Percentiles rank a stretch among this genome's conserved stretches.
phyloP scores from a whole-genome alignment of 1,284 basidiomycete species.

The Amylostereum areolatum region DNA sequence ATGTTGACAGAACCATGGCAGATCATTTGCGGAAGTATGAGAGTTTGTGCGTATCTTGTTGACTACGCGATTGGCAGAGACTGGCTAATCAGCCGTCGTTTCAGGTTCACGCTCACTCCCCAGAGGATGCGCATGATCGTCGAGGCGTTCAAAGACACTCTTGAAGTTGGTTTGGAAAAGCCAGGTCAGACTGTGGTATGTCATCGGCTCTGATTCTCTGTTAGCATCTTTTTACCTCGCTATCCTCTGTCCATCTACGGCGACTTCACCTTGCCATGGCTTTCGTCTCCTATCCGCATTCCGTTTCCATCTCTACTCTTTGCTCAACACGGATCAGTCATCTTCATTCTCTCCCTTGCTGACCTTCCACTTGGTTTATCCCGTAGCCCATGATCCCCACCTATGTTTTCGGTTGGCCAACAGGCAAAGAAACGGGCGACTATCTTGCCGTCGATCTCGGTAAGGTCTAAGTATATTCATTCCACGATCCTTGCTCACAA shows the following conservation, averaged over 20 bases:
- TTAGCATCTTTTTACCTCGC: background rate
- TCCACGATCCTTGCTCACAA: too few species aligned
- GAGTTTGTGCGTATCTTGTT: slow-evolving; percentile 44
- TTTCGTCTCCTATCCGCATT: too few species aligned
- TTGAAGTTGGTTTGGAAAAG: slow-evolving; percentile 85
- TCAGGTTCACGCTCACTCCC: slow-evolving; percentile 80
- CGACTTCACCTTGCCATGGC: too few species aligned
- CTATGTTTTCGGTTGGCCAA: slow-evolving; percentile 96
- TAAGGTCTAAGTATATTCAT: too few species aligned
- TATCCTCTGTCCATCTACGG: background rate
- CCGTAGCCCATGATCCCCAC: slow-evolving; percentile 90
- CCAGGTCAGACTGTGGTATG: slow-evolving; percentile 84
- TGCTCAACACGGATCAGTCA: background rate
- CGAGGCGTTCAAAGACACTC: slow-evolving; percentile 89
- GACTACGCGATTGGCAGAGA: background rate
- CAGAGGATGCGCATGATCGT: slow-evolving; percentile 97
- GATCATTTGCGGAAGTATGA: slow-evolving; percentile 89
- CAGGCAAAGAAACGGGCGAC: slow-evolving; percentile 85
- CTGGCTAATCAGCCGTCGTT: slow-evolving; percentile 1
- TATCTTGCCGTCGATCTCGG: slow-evolving; percentile 94
- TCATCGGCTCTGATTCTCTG: slow-evolving; percentile 16
- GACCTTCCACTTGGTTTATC: slow-evolving; percentile 6
- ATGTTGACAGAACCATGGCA: slow-evolving; percentile 65
- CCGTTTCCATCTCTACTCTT: background rate
- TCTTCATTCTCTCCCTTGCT: background rate